These are phyloP conservation scores for Actinidia polygama DNA, from an alignment of 179 eudicot species.

Conservation along the genomic window DNA sequence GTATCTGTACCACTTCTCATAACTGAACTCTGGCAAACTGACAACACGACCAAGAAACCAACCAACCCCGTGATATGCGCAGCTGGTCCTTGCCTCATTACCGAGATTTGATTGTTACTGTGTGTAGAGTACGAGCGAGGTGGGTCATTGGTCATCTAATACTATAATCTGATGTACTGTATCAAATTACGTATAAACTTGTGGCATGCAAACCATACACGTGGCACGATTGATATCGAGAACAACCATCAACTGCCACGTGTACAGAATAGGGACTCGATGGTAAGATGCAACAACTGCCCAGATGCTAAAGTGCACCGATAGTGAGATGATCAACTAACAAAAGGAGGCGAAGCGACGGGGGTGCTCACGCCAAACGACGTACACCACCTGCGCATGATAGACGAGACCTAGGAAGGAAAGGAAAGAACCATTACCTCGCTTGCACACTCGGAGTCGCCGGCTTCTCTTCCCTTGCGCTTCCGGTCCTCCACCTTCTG, in stretches of 20 bases:
- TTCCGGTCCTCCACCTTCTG: slow-evolving; percentile 35
- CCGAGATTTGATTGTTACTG: too few species aligned
- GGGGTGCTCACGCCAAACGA: slow-evolving; percentile 19
- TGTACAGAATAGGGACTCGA: neutral
- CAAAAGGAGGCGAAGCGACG: too few species aligned
- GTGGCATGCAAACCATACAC: slow-evolving; percentile 16
- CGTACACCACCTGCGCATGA: slow-evolving; percentile 18
- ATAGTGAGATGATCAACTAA: too few species aligned
- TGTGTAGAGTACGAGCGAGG: too few species aligned
- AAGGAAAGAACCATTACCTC: slow-evolving; percentile 37
- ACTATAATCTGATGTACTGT: neutral
- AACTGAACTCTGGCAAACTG: too few species aligned
- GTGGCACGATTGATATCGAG: neutral
- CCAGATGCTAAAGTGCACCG: slow-evolving; percentile 1
- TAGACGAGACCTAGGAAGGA: slow-evolving; percentile 17
- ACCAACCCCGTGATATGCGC: too few species aligned
- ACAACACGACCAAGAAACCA: too few species aligned
- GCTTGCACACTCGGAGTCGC: slow-evolving; percentile 32
- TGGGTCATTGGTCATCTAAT: too few species aligned
- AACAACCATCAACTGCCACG: neutral
- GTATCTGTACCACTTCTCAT: too few species aligned
- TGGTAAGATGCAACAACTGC: neutral
- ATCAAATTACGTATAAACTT: neutral
- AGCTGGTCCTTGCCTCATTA: too few species aligned
- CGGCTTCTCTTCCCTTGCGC: slow-evolving; percentile 39